Evolutionary conservation across 2,329 filamentous ascomycete genomes (phyloP).

Genomic region (Phialocephala sp.): DNA sequence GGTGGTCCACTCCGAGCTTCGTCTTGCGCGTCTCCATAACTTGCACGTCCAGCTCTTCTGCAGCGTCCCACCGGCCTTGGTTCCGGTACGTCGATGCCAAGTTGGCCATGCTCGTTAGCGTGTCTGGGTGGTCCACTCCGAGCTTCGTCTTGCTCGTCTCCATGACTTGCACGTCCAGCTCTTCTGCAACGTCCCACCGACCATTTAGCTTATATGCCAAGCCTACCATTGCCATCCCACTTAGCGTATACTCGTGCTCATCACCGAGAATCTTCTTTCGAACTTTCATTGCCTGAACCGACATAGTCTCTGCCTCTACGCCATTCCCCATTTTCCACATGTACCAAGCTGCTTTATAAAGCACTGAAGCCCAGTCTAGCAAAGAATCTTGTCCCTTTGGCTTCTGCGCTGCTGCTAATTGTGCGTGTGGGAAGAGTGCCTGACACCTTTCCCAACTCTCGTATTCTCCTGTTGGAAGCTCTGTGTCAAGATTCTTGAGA

Average conservation of each 20-base stretch:
- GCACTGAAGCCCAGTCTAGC: conserved; percentile 29
- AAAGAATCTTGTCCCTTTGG: conserved; percentile 26
- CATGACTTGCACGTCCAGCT: conserved; percentile 13
- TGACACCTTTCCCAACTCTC: conserved; percentile 32
- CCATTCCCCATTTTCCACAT: conserved; percentile 23
- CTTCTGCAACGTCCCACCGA: conserved; percentile 23
- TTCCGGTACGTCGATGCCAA: too few species aligned
- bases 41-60: too few species aligned
- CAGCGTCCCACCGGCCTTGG: too few species aligned
- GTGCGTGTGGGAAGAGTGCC: neutral
- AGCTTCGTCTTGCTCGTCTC: too few species aligned
- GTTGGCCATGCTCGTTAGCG: too few species aligned
- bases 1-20: too few species aligned
- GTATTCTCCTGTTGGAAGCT: conserved; percentile 32
- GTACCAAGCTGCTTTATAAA: conserved; percentile 35
- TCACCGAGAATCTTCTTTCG: conserved; percentile 26
- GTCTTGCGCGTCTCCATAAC: too few species aligned
- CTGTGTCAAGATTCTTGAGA: conserved; percentile 38
- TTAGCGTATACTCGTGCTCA: conserved; percentile 31
- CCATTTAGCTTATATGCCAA: conserved; percentile 21
- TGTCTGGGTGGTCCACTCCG: too few species aligned
- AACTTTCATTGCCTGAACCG: conserved; percentile 23
- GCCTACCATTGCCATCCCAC: conserved; percentile 28
- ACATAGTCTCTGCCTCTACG: conserved; percentile 26
- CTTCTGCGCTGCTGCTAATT: conserved; percentile 21